Evolutionary conservation across 2,329 filamentous ascomycete genomes (phyloP).

Genomic region (Chrysoporthe cubensis): DNA sequence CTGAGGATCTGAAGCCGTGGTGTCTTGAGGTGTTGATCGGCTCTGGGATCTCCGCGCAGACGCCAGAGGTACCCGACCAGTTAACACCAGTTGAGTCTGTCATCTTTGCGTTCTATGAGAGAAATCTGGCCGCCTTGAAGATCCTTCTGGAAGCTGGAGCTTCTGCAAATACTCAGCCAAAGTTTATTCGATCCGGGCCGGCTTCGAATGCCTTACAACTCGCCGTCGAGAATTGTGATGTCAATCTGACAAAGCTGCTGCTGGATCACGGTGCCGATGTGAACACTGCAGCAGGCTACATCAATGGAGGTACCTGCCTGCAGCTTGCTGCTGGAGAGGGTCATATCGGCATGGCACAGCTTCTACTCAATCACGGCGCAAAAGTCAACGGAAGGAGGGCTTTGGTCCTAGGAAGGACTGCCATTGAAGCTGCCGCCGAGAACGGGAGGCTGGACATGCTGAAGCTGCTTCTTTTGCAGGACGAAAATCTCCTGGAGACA

Average conservation of each 20-base stretch:
- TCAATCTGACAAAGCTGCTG: neutral
- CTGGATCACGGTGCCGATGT: neutral
- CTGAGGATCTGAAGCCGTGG: too few species aligned
- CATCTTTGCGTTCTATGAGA: rapidly evolving
- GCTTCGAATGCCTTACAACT: neutral
- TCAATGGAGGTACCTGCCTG: neutral
- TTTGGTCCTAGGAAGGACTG: slow-evolving; percentile 4
- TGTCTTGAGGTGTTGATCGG: neutral
- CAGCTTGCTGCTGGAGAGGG: neutral
- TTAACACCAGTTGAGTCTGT: neutral
- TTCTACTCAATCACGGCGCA: neutral
- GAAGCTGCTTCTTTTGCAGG: neutral
- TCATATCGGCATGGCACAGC: neutral
- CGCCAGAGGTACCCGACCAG: neutral
- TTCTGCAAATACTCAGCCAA: neutral
- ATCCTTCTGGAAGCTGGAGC: neutral
- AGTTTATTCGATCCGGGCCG: too few species aligned
- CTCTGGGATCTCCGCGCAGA: neutral
- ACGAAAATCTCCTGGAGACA: neutral
- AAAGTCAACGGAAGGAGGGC: slow-evolving; percentile 4
- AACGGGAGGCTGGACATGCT: neutral
- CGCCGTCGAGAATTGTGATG: neutral
- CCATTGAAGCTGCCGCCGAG: neutral
- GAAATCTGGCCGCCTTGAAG: neutral
- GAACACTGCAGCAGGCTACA: neutral